Conservation (phyloP, 148 eudicot genomes). For the Rhododendron molle region DNA sequence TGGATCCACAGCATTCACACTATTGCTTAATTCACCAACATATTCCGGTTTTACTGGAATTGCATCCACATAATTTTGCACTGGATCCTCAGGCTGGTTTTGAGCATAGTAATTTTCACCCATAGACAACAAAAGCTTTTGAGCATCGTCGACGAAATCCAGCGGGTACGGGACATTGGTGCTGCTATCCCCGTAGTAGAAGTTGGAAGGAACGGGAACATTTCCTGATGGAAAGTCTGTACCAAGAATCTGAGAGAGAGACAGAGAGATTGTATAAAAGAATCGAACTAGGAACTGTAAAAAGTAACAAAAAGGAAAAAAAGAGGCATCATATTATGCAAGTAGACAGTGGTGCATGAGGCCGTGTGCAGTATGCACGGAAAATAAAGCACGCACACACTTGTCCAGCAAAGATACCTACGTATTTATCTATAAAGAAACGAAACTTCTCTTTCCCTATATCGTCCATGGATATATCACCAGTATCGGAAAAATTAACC, state of each 20-base stretch:
- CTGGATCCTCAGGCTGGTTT: slow-evolving; percentile 39
- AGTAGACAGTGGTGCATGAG: background rate
- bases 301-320: background rate
- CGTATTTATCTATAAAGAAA: background rate
- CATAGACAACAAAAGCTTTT: slow-evolving; percentile 18
- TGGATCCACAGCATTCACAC: slow-evolving; percentile 26
- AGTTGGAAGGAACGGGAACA: slow-evolving; percentile 28
- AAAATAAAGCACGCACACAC: background rate
- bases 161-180: slow-evolving; percentile 22
- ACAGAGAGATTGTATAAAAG: background rate
- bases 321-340: background rate
- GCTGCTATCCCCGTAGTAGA: slow-evolving; percentile 31
- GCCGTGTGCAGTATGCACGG: background rate
- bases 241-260: slow-evolving; percentile 42
- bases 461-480: background rate
- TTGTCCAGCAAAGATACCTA: background rate
- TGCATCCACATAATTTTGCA: slow-evolving; percentile 27
- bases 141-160: slow-evolving; percentile 25
- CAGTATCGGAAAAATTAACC: background rate
- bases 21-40: slow-evolving; percentile 42
- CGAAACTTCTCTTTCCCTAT: background rate
- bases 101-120: slow-evolving; percentile 24
- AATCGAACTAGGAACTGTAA: background rate
- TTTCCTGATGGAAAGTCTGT: slow-evolving; percentile 24
- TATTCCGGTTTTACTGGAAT: slow-evolving; percentile 51